phyloP scores from a whole-genome alignment of 163 green algal genomes.

The Scenedesmus sp. region DNA sequence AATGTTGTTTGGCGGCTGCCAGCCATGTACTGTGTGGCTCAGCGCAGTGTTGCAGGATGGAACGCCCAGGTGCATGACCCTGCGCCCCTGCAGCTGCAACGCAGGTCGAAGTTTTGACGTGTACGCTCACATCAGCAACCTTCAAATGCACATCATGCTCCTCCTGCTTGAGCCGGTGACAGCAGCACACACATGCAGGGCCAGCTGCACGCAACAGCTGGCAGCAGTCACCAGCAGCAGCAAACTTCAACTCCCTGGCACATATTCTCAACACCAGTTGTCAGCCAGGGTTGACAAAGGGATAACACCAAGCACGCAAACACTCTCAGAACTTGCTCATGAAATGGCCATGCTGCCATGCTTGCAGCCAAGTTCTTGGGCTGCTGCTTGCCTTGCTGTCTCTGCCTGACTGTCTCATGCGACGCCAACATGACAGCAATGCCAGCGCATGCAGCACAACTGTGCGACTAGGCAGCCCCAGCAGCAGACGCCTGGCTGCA shows the following conservation, averaged over 20 bases:
- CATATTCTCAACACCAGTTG: neutral
- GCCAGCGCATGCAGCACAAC: neutral
- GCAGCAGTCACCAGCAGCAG: neutral
- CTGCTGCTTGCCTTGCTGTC: neutral
- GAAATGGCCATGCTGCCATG: neutral
- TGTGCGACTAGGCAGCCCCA: neutral
- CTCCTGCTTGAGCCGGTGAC: neutral
- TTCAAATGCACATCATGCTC: neutral
- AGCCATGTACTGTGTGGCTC: neutral
- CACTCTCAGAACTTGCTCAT: neutral
- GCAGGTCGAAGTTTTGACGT: neutral
- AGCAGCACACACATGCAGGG: neutral
- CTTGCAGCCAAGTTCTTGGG: neutral
- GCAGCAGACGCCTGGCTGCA: neutral
- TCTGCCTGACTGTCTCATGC: neutral
- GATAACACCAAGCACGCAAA: neutral
- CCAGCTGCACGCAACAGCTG: neutral
- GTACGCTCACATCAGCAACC: neutral
- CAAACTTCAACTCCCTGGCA: neutral
- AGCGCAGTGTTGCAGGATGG: neutral
- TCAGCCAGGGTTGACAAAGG: neutral
- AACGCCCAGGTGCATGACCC: neutral
- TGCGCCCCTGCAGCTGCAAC: neutral
- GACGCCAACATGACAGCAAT: neutral
- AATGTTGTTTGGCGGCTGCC: neutral